Percentiles rank a stretch among this genome's conserved stretches.
phyloP scores from a whole-genome alignment of 2,329 filamentous ascomycete genomes.

The Scopulariopsis brevicaulis region DNA sequence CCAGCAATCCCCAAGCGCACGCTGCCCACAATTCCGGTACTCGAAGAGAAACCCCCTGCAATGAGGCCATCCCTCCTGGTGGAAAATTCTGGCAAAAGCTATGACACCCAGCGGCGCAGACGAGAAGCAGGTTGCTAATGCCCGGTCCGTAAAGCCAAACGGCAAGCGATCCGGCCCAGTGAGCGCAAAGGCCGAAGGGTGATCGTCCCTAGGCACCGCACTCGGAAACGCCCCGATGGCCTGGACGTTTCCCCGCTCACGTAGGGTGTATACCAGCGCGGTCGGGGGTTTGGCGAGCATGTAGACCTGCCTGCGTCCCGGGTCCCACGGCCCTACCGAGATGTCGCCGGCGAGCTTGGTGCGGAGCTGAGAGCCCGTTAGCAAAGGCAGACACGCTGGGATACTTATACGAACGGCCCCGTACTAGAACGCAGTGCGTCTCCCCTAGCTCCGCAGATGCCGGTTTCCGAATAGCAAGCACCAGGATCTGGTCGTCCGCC shows the following conservation, averaged over 20 bases:
- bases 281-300: background rate
- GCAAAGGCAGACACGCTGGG: background rate
- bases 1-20: background rate
- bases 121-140: background rate
- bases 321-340: background rate
- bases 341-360: background rate
- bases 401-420: background rate
- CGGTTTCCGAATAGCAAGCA: background rate
- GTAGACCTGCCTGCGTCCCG: background rate
- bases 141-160: background rate
- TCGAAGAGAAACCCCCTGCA: background rate
- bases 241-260: background rate
- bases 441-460: background rate
- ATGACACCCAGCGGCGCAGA: background rate
- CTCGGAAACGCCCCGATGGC: background rate
- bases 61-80: background rate
- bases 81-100: background rate
- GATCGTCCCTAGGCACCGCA: background rate
- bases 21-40: background rate
- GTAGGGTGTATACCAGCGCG: background rate
- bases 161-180: background rate
- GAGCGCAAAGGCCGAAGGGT: background rate
- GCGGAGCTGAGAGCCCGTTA: background rate
- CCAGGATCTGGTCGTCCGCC: background rate
- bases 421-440: background rate